Base-by-base conservation (phyloP, 805 yeast species). In the Grigorovia yakushimaensis region DNA sequence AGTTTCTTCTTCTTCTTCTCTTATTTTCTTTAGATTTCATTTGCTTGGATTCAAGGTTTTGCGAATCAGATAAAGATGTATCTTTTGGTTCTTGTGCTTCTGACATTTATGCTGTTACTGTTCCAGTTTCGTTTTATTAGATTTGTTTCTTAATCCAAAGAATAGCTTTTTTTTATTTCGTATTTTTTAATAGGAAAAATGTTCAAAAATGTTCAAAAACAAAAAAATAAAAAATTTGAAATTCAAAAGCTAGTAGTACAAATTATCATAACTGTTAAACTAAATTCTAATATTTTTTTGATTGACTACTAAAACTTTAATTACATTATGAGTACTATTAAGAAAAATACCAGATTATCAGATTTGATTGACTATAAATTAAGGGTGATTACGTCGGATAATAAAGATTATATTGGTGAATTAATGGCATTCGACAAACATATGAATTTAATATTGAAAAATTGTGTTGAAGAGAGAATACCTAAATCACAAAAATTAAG, bases 371-470 rank as follows among this genome's bases (percentile, higher is more conserved):
- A 85, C 57, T 84, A 78, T 67, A 74, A 86, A 49, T 77, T 93
- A 46, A 76, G 82, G 47, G 84, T 88, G 21, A 73, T 81, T 24
- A 78, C 91, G 1, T 64, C 78, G n/a, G 97, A 91, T 66, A 82
- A 84, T 5, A 74, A 94, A 40, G 81, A 79, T 41, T 78, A 85
- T 53, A 72, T 81, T 6, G 98, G 98, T 1, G 81, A 80, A 51
- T 73, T 91, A 46, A 66, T 89, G 52, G 88, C 98, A 7, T 91
- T 87, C 63, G 98, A 93, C 64, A 82, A 82, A 60, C 84, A 83
- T 61, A 81, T 89, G 82, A 91, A 91, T 64, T 61, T 91, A 17
- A 95, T 93, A 13, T 68, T 91, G 30, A 75, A 84, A 11, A 93
- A 89, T 53, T 78, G 93, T 39, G 88, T 86, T 57, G 98, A 91